Evolutionary conservation across 2,329 filamentous ascomycete species (phyloP).

Genomic region (Neonectria hederae): DNA sequence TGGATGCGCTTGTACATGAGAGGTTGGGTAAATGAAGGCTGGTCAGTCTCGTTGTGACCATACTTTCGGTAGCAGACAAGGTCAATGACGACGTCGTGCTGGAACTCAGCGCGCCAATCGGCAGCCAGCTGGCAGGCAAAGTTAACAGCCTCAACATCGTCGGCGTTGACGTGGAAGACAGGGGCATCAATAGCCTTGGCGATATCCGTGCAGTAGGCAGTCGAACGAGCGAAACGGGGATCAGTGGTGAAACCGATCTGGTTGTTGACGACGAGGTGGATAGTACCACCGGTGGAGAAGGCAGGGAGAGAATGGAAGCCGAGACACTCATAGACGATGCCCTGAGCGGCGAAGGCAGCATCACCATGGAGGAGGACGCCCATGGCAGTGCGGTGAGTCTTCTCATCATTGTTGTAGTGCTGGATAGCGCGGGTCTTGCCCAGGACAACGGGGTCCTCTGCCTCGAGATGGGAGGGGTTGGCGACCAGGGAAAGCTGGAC

Average conservation of each 20-base stretch:
- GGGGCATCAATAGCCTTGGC: conserved; percentile 98
- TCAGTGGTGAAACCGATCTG: conserved; percentile 99
- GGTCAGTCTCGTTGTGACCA: conserved; percentile 99
- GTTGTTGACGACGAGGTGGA: conserved; percentile 98
- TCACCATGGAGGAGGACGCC: conserved; percentile 96
- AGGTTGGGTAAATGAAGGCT: conserved; percentile 99
- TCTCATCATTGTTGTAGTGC: conserved; percentile 98
- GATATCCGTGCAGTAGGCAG: conserved; percentile 98
- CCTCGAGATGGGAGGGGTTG: conserved; percentile 98
- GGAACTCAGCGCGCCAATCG: conserved; percentile 98
- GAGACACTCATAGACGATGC: conserved; percentile 97
- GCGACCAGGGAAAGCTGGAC: conserved; percentile 99
- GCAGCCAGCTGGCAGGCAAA: conserved; percentile 97
- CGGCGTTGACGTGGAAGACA: conserved; percentile 98
- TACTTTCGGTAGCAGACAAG: conserved; percentile 99
- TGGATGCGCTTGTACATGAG: conserved; percentile 99
- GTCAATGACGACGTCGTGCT: conserved; percentile 97
- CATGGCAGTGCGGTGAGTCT: conserved; percentile 89
- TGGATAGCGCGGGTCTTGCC: conserved; percentile 98
- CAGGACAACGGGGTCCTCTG: conserved; percentile 96
- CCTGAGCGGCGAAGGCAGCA: conserved; percentile 94
- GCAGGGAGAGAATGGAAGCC: conserved; percentile 95
- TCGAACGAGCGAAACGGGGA: conserved; percentile 95
- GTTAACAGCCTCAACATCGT: conserved; percentile 98
- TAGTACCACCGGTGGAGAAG: conserved; percentile 96